phyloP scores from a whole-genome alignment of 176 grass and related monocot genomes.

The Pharus latifolius region DNA sequence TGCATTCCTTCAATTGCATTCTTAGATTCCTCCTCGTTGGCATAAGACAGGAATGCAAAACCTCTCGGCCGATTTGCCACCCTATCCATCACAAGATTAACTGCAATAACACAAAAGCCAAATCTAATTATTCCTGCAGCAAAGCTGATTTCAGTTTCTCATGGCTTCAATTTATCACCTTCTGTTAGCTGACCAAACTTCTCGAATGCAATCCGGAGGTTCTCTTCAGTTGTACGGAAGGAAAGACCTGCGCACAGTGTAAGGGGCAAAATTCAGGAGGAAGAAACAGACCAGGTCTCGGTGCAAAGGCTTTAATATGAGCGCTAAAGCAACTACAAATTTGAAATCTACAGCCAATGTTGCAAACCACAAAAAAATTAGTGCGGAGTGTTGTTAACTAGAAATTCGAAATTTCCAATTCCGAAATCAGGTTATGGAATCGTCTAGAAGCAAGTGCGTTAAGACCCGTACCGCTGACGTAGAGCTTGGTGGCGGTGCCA shows the following conservation, averaged over 20 bases:
- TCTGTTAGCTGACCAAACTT: slow-evolving; percentile 53
- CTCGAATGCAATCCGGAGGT: slow-evolving; percentile 48
- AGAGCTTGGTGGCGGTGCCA: slow-evolving; percentile 34
- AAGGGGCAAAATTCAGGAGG: not conserved
- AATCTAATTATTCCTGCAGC: not conserved
- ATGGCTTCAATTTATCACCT: slow-evolving; percentile 17
- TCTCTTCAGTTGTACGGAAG: slow-evolving; percentile 55
- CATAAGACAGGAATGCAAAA: slow-evolving; percentile 58
- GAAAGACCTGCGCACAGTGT: slow-evolving; percentile 41
- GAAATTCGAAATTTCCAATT: not conserved
- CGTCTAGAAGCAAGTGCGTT: not conserved
- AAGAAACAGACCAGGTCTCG: not conserved
- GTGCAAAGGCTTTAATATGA: slow-evolving; percentile 4
- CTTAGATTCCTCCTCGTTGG: slow-evolving; percentile 44
- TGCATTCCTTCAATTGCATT: slow-evolving; percentile 66
- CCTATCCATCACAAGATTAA: slow-evolving; percentile 66
- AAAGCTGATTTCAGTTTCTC: not conserved
- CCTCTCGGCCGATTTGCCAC: slow-evolving; percentile 56
- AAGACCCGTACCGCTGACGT: slow-evolving; percentile 47
- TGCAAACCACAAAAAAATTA: no score
- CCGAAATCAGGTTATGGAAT: not conserved
- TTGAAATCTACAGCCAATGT: no score
- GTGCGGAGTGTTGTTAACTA: no score
- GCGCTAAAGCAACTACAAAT: not conserved
- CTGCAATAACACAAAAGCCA: slow-evolving; percentile 17